Conservation (phyloP, 805 yeast species). For the Myxozyma neglecta region DNA sequence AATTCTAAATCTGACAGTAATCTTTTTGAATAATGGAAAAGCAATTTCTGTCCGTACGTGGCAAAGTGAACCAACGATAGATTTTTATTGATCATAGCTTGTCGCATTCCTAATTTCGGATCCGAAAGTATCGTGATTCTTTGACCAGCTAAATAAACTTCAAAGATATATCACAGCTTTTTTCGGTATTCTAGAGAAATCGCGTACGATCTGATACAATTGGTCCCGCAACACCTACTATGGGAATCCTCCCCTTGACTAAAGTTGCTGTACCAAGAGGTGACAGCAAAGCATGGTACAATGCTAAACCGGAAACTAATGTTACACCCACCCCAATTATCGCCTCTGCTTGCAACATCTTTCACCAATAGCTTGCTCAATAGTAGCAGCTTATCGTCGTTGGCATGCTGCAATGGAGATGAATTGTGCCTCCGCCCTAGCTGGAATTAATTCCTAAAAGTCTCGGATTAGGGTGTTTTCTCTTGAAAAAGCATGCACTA, state of each 20-base stretch:
- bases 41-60: neutral
- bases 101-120: conserved; percentile 16
- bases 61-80: conserved; percentile 6
- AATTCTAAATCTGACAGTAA: neutral
- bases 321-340: neutral
- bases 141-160: conserved; percentile 18
- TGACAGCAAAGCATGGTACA: neutral
- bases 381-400: no score
- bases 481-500: no score
- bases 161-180: conserved; percentile 12
- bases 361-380: neutral
- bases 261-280: conserved; percentile 6
- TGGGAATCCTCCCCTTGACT: conserved; percentile 15
- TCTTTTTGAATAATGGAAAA: conserved; percentile 7
- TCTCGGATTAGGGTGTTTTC: no score
- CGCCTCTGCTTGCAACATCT: neutral
- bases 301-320: neutral
- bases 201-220: neutral
- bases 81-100: neutral
- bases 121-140: conserved; percentile 17
- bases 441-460: no score
- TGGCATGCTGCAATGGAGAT: no score
- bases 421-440: no score
- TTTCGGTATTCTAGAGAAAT: conserved; percentile 6
- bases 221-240: conserved; percentile 15